These are phyloP conservation scores for Ophiostoma sp. DNA, from an alignment of 2,329 filamentous ascomycete species.

Conservation along the genomic window DNA sequence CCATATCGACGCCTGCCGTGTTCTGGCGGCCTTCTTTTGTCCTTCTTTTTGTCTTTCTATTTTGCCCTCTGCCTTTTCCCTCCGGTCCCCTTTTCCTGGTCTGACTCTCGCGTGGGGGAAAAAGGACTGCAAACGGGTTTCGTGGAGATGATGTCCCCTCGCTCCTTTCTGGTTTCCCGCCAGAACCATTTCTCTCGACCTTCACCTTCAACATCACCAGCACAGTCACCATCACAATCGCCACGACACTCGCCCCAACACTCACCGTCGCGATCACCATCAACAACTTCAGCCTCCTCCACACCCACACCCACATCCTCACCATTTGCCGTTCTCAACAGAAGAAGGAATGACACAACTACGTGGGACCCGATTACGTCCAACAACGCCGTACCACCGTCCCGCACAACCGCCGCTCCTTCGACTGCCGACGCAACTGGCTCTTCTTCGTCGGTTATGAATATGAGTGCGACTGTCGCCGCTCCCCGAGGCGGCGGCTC, in stretches of 20 bases:
- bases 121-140: not conserved
- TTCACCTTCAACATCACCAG: conserved; percentile 29
- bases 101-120: conserved; percentile 11
- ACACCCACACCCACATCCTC: not conserved
- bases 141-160: conserved; percentile 42
- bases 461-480: not conserved
- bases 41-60: not conserved
- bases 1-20: not conserved
- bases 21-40: conserved; percentile 9
- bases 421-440: not conserved
- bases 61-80: not conserved
- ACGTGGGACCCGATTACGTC: conserved; percentile 12
- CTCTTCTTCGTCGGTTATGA: not conserved
- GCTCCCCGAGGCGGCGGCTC: conserved; percentile 18
- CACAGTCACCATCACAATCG: conserved; percentile 16
- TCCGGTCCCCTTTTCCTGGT: not conserved
- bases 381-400: conserved; percentile 8
- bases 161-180: conserved; percentile 43
- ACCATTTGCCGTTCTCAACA: not conserved
- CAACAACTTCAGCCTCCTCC: not conserved
- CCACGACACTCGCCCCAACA: conserved; percentile 18
- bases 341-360: conserved; percentile 7
- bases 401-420: conserved; percentile 15
- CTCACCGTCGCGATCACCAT: conserved; percentile 15
- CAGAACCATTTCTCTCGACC: conserved; percentile 35